Evolutionary conservation across 2,329 filamentous ascomycete species (phyloP).

Genomic region (Aspergillus tamarii): DNA sequence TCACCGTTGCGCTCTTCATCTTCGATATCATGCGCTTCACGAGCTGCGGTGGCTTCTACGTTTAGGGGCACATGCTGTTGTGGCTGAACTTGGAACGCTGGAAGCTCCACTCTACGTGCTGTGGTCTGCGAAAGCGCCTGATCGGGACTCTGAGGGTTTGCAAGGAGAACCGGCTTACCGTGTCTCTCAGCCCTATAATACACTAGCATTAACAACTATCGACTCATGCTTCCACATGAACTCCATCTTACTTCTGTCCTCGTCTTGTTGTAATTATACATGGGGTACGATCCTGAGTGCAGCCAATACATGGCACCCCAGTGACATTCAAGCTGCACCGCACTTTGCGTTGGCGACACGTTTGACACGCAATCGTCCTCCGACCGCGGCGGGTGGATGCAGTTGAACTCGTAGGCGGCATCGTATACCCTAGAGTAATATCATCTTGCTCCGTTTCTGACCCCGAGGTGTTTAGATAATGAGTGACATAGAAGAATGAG

Average conservation of each 20-base stretch:
- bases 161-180: neutral
- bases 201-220: neutral
- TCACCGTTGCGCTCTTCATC: neutral
- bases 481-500: neutral
- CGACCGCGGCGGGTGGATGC: neutral
- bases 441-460: neutral
- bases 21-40: neutral
- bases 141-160: neutral
- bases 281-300: constrained; percentile 28
- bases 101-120: neutral
- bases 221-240: neutral
- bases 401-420: neutral
- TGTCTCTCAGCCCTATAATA: neutral
- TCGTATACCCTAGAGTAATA: neutral
- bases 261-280: constrained; percentile 18
- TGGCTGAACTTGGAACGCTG: neutral
- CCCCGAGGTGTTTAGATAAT: neutral
- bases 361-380: constrained; percentile 15
- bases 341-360: constrained; percentile 28
- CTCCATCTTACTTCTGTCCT: neutral
- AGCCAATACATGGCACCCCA: constrained; percentile 32
- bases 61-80: neutral
- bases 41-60: neutral
- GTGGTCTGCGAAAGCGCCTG: neutral
- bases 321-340: constrained; percentile 29